Conservation (phyloP, 768 basidiomycete species). For the Leccinum truebloodii region DNA sequence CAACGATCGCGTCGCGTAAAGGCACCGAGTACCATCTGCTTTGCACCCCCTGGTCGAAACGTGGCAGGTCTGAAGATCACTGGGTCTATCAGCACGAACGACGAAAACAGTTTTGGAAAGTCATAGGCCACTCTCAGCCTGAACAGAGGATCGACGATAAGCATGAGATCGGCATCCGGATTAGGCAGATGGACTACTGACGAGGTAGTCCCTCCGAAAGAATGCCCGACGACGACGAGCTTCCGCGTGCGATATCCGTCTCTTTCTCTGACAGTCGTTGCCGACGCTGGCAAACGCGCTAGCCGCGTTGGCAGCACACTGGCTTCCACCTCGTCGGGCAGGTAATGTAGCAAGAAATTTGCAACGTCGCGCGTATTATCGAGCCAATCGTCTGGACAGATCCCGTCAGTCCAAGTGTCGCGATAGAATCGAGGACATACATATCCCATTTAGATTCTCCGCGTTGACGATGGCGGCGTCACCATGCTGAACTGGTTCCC, state of each 20-base stretch:
- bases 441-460: constrained; percentile 52
- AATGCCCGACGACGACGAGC: constrained; percentile 79
- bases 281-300: constrained; percentile 43
- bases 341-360: constrained; percentile 69
- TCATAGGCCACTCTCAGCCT: constrained; percentile 68
- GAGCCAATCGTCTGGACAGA: constrained; percentile 65
- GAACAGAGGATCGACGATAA: constrained; percentile 1
- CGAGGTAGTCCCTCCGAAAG: constrained; percentile 79
- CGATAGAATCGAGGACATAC: constrained; percentile 41
- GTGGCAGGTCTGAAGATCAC: constrained; percentile 46
- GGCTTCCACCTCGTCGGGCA: constrained; percentile 47
- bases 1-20: constrained; percentile 62
- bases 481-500: constrained; percentile 85
- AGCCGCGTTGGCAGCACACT: constrained; percentile 53
- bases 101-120: constrained; percentile 66
- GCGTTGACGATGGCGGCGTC: constrained; percentile 78
- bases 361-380: constrained; percentile 78
- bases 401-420: background rate
- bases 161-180: background rate
- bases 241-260: constrained; percentile 53
- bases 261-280: constrained; percentile 42
- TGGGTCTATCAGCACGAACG: constrained; percentile 78
- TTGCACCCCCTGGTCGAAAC: background rate
- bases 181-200: constrained; percentile 38
- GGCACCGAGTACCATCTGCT: constrained; percentile 41